Conservation (phyloP, 2,329 filamentous ascomycete genomes). For the Thielaviopsis punctulata region DNA sequence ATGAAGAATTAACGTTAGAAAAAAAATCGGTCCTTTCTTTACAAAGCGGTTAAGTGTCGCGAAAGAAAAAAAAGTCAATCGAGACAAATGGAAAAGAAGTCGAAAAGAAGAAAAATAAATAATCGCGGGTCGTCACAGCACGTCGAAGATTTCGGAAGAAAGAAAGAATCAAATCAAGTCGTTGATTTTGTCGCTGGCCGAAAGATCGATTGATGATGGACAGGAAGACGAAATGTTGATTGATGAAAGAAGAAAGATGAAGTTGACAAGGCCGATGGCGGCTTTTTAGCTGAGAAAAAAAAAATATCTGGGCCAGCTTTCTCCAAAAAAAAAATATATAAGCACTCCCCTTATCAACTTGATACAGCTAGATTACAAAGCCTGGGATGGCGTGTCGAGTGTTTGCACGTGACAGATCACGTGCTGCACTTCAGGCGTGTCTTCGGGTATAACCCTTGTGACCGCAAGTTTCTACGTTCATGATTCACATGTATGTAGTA, state of each 20-base stretch:
- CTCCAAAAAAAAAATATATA: too few relatives aligned
- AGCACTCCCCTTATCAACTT: background rate
- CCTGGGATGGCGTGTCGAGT: background rate
- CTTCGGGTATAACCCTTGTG: too few relatives aligned
- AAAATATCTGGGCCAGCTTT: background rate
- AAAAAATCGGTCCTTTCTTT: constrained; percentile 18
- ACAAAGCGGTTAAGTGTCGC: background rate
- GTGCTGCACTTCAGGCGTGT: too few relatives aligned
- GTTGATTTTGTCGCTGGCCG: background rate
- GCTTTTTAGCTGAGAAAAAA: background rate
- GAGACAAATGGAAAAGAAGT: background rate
- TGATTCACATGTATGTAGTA: too few relatives aligned
- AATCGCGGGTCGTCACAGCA: background rate
- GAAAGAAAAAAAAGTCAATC: background rate
- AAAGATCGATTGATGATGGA: background rate
- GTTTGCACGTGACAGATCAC: background rate
- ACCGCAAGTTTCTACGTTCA: too few relatives aligned
- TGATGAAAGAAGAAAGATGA: background rate
- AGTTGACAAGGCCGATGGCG: background rate
- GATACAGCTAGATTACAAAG: background rate
- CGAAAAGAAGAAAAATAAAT: background rate
- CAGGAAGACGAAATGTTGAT: background rate
- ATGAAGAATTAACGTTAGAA: constrained; percentile 27
- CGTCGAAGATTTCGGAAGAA: background rate
- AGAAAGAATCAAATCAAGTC: background rate